These are phyloP conservation scores for Abelmoschus esculentus DNA, from an alignment of 345 rosid species.

Conservation along the genomic window DNA sequence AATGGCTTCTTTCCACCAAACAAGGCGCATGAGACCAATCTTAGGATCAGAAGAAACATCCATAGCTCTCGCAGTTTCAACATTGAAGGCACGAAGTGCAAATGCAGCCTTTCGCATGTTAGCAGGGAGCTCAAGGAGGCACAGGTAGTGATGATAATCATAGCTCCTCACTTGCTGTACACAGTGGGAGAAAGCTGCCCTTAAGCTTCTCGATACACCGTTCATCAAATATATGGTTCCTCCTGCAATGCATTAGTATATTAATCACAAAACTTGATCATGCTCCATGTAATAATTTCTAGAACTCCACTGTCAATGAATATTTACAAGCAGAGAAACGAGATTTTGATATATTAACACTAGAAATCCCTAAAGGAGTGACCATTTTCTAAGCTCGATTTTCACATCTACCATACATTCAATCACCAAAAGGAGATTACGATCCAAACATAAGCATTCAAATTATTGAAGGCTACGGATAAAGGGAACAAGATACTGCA, in stretches of 20 bases:
- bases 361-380: neutral
- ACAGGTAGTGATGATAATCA: slow-evolving; percentile 96
- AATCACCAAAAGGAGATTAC: neutral
- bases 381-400: neutral
- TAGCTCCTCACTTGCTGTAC: slow-evolving; percentile 60
- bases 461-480: neutral
- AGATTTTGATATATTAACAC: neutral
- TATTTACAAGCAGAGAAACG: neutral
- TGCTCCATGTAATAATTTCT: too few relatives aligned
- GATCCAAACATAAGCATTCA: neutral
- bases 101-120: slow-evolving; percentile 84
- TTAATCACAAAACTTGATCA: too few relatives aligned
- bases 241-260: slow-evolving; percentile 16
- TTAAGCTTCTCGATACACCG: slow-evolving; percentile 30
- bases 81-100: slow-evolving; percentile 83
- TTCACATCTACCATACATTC: neutral
- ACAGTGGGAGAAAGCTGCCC: too few relatives aligned
- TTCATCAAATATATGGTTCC: slow-evolving; percentile 37
- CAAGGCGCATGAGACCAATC: slow-evolving; percentile 82
- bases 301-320: neutral
- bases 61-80: slow-evolving; percentile 90
- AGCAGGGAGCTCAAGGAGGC: slow-evolving; percentile 85
- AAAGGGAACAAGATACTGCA: neutral
- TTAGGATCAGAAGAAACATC: slow-evolving; percentile 89
- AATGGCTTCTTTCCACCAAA: slow-evolving; percentile 96